phyloP scores from a whole-genome alignment of 257 asterid species.

The Rhazya stricta region DNA sequence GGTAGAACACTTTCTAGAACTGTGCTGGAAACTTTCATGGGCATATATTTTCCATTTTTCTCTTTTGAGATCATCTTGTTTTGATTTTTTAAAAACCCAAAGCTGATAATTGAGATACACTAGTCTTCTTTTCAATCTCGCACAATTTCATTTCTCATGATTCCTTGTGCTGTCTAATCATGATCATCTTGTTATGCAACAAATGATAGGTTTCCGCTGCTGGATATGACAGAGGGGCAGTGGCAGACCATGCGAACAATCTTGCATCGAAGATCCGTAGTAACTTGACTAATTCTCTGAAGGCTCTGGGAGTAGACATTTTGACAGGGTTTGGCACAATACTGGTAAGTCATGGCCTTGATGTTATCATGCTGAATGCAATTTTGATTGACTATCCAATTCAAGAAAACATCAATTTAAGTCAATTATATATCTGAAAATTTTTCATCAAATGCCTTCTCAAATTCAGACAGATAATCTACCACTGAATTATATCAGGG shows the following conservation, averaged over 20 bases:
- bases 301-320: slow-evolving; percentile 90
- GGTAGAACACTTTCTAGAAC: not conserved
- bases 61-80: not conserved
- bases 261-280: slow-evolving; percentile 82
- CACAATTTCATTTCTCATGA: not conserved
- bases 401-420: not conserved
- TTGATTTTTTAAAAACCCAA: not conserved
- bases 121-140: not conserved
- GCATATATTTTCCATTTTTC: not conserved
- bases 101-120: not conserved
- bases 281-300: slow-evolving; percentile 85
- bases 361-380: not conserved
- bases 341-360: slow-evolving; percentile 48
- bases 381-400: not conserved
- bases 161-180: not conserved
- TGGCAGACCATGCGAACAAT: slow-evolving; percentile 90
- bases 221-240: slow-evolving; percentile 87
- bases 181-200: not conserved
- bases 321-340: slow-evolving; percentile 81
- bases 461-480: not conserved
- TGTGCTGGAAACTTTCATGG: not conserved
- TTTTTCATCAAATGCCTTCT: not conserved
- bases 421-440: not conserved
- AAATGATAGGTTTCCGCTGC: slow-evolving; percentile 78
- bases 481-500: slow-evolving; percentile 22